Percentiles rank a stretch among this genome's conserved stretches.
These are phyloP conservation scores for Fraxinus latifolia DNA, from an alignment of 305 asterid genomes.

Conservation along the genomic window DNA sequence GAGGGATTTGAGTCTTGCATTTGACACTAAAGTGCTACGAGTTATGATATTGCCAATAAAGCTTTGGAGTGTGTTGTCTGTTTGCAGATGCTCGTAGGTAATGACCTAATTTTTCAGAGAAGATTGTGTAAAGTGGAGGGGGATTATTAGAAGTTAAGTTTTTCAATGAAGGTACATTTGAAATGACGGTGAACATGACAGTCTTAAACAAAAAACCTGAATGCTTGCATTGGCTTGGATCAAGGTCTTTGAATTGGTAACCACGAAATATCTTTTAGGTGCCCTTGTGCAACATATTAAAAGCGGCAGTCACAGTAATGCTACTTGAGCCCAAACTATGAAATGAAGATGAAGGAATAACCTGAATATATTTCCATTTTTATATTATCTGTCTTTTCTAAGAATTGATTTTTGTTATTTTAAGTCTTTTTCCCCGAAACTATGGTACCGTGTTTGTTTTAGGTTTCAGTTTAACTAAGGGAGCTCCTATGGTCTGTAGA, in stretches of 20 bases:
- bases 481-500: slow-evolving; percentile 39
- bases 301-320: neutral
- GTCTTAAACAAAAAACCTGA: neutral
- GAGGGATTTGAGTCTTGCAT: slow-evolving; percentile 10
- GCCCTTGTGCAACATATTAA: slow-evolving; percentile 1
- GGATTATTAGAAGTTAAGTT: neutral
- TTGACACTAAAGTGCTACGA: slow-evolving; percentile 3
- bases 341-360: slow-evolving; percentile 1
- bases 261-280: neutral
- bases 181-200: neutral
- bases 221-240: neutral
- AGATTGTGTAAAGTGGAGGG: neutral
- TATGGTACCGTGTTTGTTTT: neutral
- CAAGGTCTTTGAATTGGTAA: neutral
- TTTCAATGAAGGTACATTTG: neutral
- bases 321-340: neutral
- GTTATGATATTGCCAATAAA: neutral
- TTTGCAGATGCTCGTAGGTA: neutral
- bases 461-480: slow-evolving; percentile 23
- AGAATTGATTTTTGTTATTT: neutral
- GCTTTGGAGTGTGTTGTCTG: neutral
- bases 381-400: neutral
- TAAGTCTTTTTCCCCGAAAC: neutral
- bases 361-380: neutral
- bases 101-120: neutral